Evolutionary conservation across 2,329 filamentous ascomycete species (phyloP), one percentile per base, ranked within the genome.

Genomic region (Fusarium begoniae): DNA sequence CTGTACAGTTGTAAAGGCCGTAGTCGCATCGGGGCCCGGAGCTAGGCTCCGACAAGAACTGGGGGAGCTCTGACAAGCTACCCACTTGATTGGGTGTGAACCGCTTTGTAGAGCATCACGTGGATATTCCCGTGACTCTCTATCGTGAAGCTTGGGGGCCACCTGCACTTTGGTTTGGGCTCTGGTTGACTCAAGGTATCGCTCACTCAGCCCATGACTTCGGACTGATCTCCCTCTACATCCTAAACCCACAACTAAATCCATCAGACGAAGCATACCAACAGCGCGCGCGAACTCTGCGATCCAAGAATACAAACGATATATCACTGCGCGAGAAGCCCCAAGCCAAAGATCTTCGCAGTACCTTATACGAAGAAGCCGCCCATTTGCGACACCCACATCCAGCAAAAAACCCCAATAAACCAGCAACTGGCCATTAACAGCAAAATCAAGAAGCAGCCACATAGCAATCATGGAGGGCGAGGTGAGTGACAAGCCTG

Each of bases 401-500:
- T 55, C 28, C 59, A 63, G 59, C 50, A 62, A 58, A 58, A 71
- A 69, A 28, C 22, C 28, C 59, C 45, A 45, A 68, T 65, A 73
- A 30, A 40, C 15, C 57, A 71, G 43, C 58, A 62, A 37, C 58
- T 58, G 55, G 65, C 62, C 72, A 51, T 55, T 63, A 66, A 51
- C 43, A 56, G 44, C 65, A 66, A 48, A 48, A 41, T 30, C 48
- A 60, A 74, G 57, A 69, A 67, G 48, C 48, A 69, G 58, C 54
- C 47, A 63, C 58, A 53, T 28, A 70, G 59, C 57, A 66, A 74
- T 48, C 75, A 78, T 78, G 76, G 76, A 78, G 44, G 75, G 73
- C 69, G 69, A 78, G 66, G 76, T 78, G 68, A 78, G 76, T 77
- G 32, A 40, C 47, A 50, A 44, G n/a, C 24, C 35, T 57, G 20